Evolutionary conservation across 2,329 filamentous ascomycete genomes (phyloP), one percentile per base, ranked within the genome.

Genomic region (Westerdykella sp.): DNA sequence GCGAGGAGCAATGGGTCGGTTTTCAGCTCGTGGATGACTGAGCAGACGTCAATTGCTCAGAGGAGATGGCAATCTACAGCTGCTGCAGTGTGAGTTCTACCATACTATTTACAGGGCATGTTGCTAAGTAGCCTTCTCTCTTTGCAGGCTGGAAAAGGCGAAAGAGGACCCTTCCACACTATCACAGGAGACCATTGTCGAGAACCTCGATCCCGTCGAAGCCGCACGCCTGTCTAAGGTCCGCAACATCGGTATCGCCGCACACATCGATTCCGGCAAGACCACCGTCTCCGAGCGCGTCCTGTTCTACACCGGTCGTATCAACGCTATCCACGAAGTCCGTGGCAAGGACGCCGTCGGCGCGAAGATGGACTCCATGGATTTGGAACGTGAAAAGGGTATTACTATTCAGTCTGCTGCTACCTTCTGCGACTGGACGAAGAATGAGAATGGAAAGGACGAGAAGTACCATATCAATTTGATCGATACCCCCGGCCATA

Each of bases 301-400:
- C 36, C 84, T 98, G 44, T 98, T 90, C 78, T 98, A 98, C 70
- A 97, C 93, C 43, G 93, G 93, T 53, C 85, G 93, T 65, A 96
- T 96, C 72, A 94, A 94, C 66, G 79, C 87, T 25, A 97, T 98
- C 60, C 93, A 98, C 74, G 93, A 98, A 72, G 93, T 98, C 35
- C 81, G 93, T 62, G 89, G 89, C 46, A 90, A 91, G 64, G 93
- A 98, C 77, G 81, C 86, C 30, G 89, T 96, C 34, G 93, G 93
- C 53, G 93, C 93, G 48, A 98, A 98, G 75, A 98, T 98, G 93
- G 93, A 98, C 74, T 96, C 90, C 21, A 98, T 98, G 93, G 93
- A 98, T 58, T 76, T 98, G 55, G 93, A 98, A 73, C 80, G 93
- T 69, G 93, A 97, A 69, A 95, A 96, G 75, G 93, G 93, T 60